Percentiles rank a stretch among this genome's conserved stretches.
Conservation (phyloP, 352 stramenopile species). For the Phytopythium litorale region DNA sequence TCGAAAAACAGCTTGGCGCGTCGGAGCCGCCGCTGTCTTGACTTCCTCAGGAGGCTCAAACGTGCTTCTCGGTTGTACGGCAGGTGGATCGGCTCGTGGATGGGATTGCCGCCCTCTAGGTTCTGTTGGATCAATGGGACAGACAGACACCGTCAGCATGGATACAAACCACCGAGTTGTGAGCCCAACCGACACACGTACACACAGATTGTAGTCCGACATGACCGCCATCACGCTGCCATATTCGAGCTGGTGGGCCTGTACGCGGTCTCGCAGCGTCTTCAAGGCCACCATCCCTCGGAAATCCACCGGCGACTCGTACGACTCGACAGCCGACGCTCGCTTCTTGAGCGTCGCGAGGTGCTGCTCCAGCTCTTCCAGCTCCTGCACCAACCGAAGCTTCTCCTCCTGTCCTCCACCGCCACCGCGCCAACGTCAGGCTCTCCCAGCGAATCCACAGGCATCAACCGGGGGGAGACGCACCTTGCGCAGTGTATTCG, state of each 20-base stretch:
- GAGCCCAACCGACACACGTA: constrained; percentile 9
- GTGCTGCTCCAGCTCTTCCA: constrained; percentile 20
- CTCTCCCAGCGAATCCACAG: neutral
- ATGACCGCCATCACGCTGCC: constrained; percentile 19
- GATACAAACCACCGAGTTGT: neutral
- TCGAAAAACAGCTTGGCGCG: constrained; percentile 26
- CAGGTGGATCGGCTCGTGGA: constrained; percentile 28
- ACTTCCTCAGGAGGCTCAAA: constrained; percentile 9
- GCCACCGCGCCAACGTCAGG: constrained; percentile 4
- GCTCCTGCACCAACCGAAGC: constrained; percentile 18
- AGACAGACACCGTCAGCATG: neutral
- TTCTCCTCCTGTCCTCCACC: constrained; percentile 22
- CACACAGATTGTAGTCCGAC: constrained; percentile 26
- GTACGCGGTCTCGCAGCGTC: constrained; percentile 13
- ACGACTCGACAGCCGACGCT: neutral
- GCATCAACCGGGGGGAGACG: neutral
- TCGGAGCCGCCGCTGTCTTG: constrained; percentile 23
- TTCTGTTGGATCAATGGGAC: constrained; percentile 9
- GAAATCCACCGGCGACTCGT: neutral
- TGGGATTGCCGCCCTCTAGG: constrained; percentile 18
- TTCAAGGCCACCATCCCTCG: constrained; percentile 10
- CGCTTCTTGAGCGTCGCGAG: constrained; percentile 26
- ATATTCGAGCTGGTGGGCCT: constrained; percentile 18
- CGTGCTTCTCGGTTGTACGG: constrained; percentile 14
- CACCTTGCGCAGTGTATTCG: constrained; percentile 27